phyloP scores from a whole-genome alignment of 2,329 filamentous ascomycete genomes.

The Lasiodiplodia theobromae region DNA sequence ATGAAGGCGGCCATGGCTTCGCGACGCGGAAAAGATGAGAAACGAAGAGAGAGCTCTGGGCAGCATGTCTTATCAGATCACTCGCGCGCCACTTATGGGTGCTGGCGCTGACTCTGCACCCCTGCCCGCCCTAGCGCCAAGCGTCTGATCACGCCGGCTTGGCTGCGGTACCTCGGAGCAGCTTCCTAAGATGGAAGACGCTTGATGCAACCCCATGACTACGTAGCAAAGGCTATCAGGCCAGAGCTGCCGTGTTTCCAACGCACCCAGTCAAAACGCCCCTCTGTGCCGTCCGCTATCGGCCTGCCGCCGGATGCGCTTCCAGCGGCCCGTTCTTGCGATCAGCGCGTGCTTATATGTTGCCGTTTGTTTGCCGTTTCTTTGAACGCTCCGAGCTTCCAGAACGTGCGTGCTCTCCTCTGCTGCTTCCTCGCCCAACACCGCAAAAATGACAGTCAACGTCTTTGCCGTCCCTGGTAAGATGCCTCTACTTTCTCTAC shows the following conservation, averaged over 20 bases:
- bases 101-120: no score
- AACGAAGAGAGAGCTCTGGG: slow-evolving; percentile 49
- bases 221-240: neutral
- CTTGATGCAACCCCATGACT: neutral
- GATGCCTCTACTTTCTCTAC: slow-evolving; percentile 5
- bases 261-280: neutral
- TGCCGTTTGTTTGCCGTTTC: neutral
- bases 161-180: no score
- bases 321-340: slow-evolving; percentile 33
- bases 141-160: no score
- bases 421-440: neutral
- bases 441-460: slow-evolving; percentile 60
- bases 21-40: slow-evolving; percentile 64
- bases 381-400: neutral
- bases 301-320: slow-evolving; percentile 25
- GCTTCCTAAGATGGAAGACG: neutral
- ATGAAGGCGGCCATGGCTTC: slow-evolving; percentile 29
- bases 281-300: slow-evolving; percentile 47
- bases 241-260: neutral
- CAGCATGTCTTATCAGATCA: neutral
- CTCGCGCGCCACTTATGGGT: neutral
- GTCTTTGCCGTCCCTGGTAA: slow-evolving; percentile 75
- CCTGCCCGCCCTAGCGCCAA: no score
- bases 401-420: no score
- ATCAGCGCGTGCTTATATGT: neutral